A percentile compares a stretch with the other conserved stretches of the same genome.
phyloP scores from a whole-genome alignment of 768 basidiomycete genomes.

The Galerina sulciceps region DNA sequence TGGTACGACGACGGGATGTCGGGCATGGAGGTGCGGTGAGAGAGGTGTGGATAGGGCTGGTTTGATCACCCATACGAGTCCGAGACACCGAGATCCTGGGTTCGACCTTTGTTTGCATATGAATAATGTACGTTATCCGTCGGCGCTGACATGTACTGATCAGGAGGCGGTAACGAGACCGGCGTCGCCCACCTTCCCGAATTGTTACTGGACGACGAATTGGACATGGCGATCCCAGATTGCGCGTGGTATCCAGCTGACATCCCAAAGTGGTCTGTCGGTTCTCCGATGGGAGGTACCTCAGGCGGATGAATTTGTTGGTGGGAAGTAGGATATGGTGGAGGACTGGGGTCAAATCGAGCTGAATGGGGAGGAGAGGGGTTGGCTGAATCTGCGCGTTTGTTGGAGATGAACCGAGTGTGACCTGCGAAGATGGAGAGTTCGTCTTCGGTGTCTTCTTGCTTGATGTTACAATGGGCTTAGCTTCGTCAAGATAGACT shows the following conservation, averaged over 20 bases:
- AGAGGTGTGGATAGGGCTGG: background rate
- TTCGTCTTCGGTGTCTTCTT: slow-evolving; percentile 64
- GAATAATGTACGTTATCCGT: background rate
- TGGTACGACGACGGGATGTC: background rate
- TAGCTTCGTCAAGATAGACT: slow-evolving; percentile 68
- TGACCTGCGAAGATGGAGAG: slow-evolving; percentile 72
- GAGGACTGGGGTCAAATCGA: slow-evolving; percentile 20
- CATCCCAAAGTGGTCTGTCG: background rate
- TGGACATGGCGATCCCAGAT: background rate
- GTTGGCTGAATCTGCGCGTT: slow-evolving; percentile 30
- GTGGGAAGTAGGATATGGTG: slow-evolving; percentile 2
- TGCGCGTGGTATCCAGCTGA: too few species aligned
- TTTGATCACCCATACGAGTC: too few species aligned
- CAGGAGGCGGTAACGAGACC: background rate
- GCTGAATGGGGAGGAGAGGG: slow-evolving; percentile 7
- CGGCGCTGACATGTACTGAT: slow-evolving; percentile 2
- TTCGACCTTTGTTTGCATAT: too few species aligned
- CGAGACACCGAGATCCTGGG: too few species aligned
- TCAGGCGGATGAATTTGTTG: background rate
- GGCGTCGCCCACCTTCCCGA: too few species aligned
- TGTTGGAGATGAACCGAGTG: slow-evolving; percentile 61
- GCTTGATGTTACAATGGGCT: slow-evolving; percentile 55
- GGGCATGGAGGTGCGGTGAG: background rate
- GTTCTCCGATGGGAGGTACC: background rate
- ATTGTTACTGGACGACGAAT: background rate